Evolutionary conservation across 768 basidiomycete species (phyloP), one percentile per base, ranked within the genome.

Genomic region (Pulveroboletus sp.): DNA sequence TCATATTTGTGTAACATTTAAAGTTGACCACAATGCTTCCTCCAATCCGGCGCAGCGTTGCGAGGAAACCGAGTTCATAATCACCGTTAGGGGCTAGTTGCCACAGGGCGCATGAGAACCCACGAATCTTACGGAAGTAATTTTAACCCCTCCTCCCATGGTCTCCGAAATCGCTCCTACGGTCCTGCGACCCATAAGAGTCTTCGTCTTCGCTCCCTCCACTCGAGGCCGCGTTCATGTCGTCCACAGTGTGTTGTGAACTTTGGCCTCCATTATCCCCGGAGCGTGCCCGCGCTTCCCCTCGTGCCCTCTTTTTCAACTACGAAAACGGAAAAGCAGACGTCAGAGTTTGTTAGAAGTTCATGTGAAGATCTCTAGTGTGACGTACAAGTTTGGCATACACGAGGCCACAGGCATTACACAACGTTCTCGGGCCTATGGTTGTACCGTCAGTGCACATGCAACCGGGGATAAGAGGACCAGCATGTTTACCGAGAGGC

Each of bases 351-450:
- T 38, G 46, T 49, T 43, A 32, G 32, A 45, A 54, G 46, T 29
- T 38, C 45, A 58, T 47, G 53, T 49, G 45, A 56, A 57, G 49
- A 54, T 49, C 60, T 45, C 57, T 52, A 59, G 58, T 66, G 57
- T 68, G 58, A 76, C 83, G 63, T 67, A 89, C 87, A 68, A 90
- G 75, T 72, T 91, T 91, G 47, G 88, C 89, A 66, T 89, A 91
- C 51, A 91, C 88, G 56, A 91, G 79, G 46, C 88, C 88, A 67
- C 88, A 91, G 11, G 88, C 88, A 64, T 91, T 91, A 66, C 88
- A 91, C 45, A 91, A 71, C 47, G 88, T 90, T 63, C 89, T 78
- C 20, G 88, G 88, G 44, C 88, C 87, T 89, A 53, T 54, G 53
- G 51, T 57, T 55, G 51, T 54, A 58, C 53, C 41, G 52, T 69